phyloP scores from a whole-genome alignment of 2,329 filamentous ascomycete species.

The Sporothrix protearum region DNA sequence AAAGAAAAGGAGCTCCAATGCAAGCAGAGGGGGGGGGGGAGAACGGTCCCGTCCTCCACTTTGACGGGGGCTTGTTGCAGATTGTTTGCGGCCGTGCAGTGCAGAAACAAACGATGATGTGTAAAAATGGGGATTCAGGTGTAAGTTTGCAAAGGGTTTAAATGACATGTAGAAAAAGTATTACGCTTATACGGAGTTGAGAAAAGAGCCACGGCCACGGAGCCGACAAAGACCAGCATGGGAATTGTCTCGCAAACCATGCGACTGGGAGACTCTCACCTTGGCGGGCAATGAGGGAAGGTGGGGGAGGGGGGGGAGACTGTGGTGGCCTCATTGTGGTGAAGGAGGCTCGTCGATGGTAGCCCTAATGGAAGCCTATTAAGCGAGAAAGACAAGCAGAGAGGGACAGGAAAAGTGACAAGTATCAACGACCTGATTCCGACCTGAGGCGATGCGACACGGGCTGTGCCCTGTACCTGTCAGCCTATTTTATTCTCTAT shows the following conservation, averaged over 20 bases:
- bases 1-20: background rate
- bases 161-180: background rate
- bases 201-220: background rate
- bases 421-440: background rate
- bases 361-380: background rate
- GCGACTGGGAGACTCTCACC: background rate
- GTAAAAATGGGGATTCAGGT: background rate
- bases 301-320: background rate
- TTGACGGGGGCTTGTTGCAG: constrained; percentile 11
- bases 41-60: background rate
- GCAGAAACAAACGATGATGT: background rate
- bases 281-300: background rate
- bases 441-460: background rate
- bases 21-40: background rate
- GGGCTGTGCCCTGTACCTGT: background rate
- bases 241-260: background rate
- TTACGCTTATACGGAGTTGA: too few species aligned
- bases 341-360: background rate
- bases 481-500: background rate
- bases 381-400: background rate
- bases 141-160: background rate
- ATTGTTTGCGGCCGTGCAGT: background rate
- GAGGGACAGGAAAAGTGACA: background rate
- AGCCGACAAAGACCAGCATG: background rate
- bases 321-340: too few species aligned